Conservation (phyloP, 257 asterid genomes). For the Hygrophila difformis region DNA sequence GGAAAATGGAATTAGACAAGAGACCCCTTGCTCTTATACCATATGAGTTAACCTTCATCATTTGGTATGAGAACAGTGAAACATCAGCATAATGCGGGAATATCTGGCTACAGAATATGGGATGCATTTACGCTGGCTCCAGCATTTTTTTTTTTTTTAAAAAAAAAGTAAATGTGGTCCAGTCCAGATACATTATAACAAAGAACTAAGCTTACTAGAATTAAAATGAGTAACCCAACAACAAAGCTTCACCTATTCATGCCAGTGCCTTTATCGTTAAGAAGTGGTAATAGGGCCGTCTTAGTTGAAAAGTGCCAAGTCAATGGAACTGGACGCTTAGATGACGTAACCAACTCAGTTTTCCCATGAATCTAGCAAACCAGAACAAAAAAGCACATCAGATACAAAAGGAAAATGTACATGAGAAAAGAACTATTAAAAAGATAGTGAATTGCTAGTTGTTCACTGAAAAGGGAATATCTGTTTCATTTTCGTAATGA, state of each 20-base stretch:
- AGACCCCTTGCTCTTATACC: too few species aligned
- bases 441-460: too few species aligned
- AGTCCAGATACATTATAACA: background rate
- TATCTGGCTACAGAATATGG: conserved; percentile 5
- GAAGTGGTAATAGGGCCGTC: conserved; percentile 75
- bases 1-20: too few species aligned
- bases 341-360: conserved; percentile 87
- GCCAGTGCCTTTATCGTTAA: conserved; percentile 85
- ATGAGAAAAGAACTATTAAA: too few species aligned
- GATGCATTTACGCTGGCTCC: conserved; percentile 4
- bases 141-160: background rate
- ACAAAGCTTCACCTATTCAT: conserved; percentile 70
- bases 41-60: background rate
- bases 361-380: conserved; percentile 79
- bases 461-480: too few species aligned
- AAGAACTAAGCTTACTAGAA: conserved; percentile 11
- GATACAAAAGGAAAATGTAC: conserved; percentile 5
- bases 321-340: conserved; percentile 96
- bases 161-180: conserved; percentile 14
- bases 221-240: conserved; percentile 5
- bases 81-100: conserved; percentile 13
- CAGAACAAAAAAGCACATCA: conserved; percentile 19
- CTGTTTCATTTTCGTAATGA: too few species aligned
- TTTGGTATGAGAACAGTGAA: conserved; percentile 7
- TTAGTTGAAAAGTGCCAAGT: conserved; percentile 92